phyloP scores from a whole-genome alignment of 495 filamentous ascomycete genomes.

The Durotheca rogersii region DNA sequence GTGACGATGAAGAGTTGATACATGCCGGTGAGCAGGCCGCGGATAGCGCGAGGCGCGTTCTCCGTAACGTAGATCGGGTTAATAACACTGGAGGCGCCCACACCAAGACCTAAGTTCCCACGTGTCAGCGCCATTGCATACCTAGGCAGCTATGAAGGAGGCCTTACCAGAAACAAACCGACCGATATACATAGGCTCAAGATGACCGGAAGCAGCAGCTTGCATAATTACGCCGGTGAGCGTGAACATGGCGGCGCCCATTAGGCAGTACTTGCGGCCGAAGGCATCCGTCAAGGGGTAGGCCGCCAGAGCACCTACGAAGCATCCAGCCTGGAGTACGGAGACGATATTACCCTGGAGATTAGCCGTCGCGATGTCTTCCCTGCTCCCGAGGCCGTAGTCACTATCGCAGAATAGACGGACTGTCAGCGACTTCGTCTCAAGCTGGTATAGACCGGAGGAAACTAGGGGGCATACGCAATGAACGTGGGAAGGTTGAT shows the following conservation, averaged over 20 bases:
- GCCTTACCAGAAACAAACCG: constrained; percentile 61
- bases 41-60: constrained; percentile 70
- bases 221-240: constrained; percentile 45
- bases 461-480: constrained; percentile 23
- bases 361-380: constrained; percentile 36
- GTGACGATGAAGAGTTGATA: constrained; percentile 68
- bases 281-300: constrained; percentile 53
- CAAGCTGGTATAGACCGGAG: constrained; percentile 39
- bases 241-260: constrained; percentile 42
- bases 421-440: constrained; percentile 34
- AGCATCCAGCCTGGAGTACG: constrained; percentile 64
- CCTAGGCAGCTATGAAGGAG: too few relatives aligned
- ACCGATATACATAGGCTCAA: constrained; percentile 63
- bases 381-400: constrained; percentile 33
- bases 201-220: constrained; percentile 42
- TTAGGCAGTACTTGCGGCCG: constrained; percentile 51
- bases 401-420: constrained; percentile 37
- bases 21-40: constrained; percentile 66
- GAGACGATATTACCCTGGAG: constrained; percentile 59
- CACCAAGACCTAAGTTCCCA: constrained; percentile 53
- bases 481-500: constrained; percentile 51
- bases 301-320: constrained; percentile 63
- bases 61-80: constrained; percentile 61
- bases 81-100: constrained; percentile 62
- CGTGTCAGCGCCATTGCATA: too few relatives aligned